These are phyloP conservation scores for Fusarium liriodendri DNA, from an alignment of 2,329 filamentous ascomycete species.

Conservation along the genomic window DNA sequence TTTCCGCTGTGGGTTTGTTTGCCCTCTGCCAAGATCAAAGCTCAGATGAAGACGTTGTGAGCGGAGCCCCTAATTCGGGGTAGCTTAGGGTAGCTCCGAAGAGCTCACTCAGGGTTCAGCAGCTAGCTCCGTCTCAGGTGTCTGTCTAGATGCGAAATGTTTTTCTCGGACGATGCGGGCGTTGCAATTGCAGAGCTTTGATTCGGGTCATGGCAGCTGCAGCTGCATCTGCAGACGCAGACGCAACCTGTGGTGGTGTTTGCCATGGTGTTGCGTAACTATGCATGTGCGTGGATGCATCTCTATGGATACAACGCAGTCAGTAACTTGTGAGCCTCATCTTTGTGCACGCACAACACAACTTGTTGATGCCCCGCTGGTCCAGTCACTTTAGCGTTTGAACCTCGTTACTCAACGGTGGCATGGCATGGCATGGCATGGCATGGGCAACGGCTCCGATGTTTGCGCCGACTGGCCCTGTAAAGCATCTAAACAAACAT, in stretches of 20 bases:
- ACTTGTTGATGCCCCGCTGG: neutral
- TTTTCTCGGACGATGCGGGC: constrained; percentile 15
- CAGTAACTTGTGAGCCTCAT: constrained; percentile 7
- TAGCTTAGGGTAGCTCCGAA: constrained; percentile 14
- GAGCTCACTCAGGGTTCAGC: constrained; percentile 26
- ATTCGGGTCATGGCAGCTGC: neutral
- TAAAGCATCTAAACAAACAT: neutral
- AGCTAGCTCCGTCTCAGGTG: constrained; percentile 23
- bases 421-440: neutral
- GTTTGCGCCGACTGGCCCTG: constrained; percentile 4
- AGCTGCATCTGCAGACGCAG: neutral
- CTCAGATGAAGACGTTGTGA: constrained; percentile 7
- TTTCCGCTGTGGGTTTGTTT: constrained; percentile 5
- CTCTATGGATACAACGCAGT: constrained; percentile 1
- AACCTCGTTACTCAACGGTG: neutral
- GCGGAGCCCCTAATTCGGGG: constrained; percentile 18
- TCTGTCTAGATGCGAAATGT: constrained; percentile 9
- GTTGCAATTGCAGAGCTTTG: constrained; percentile 4
- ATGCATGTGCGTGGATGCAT: neutral
- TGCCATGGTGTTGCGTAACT: neutral
- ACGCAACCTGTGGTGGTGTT: neutral
- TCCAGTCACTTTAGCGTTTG: neutral
- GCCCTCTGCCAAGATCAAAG: constrained; percentile 5
- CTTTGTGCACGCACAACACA: constrained; percentile 7
- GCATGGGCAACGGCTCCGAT: neutral